A percentile compares a stretch with the other conserved stretches of the same genome.
These are phyloP conservation scores for Rhizophagus prolifer DNA, from an alignment of 192 early-diverging fungal genomes.

Conservation along the genomic window DNA sequence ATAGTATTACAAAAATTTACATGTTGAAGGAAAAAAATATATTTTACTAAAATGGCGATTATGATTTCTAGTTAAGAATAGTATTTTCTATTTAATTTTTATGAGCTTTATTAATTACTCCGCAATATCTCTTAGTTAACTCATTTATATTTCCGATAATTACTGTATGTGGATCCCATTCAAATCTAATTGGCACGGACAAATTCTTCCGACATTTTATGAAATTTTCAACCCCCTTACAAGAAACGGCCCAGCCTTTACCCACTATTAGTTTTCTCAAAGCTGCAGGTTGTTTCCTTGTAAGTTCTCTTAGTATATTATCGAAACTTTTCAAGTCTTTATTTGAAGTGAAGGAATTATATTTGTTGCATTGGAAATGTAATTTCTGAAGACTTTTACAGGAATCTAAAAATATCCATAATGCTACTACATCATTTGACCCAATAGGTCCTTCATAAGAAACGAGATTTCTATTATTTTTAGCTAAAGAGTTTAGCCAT, in stretches of 20 bases:
- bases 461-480: neutral
- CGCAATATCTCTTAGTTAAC: neutral
- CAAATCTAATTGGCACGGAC: neutral
- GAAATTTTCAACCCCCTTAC: neutral
- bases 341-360: neutral
- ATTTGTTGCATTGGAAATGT: neutral
- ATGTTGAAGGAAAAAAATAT: too few species aligned
- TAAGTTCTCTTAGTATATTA: neutral
- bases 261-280: neutral
- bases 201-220: neutral
- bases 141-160: neutral
- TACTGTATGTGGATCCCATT: neutral
- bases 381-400: neutral
- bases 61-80: too few species aligned
- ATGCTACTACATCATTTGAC: neutral
- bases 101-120: neutral
- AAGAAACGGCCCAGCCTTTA: neutral
- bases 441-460: neutral
- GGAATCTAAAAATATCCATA: neutral
- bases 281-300: neutral
- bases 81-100: neutral
- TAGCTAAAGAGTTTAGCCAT: neutral
- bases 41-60: too few species aligned
- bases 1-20: too few species aligned
- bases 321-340: neutral